phyloP scores from a whole-genome alignment of 352 stramenopile genomes.

The Peronospora belbahrii region DNA sequence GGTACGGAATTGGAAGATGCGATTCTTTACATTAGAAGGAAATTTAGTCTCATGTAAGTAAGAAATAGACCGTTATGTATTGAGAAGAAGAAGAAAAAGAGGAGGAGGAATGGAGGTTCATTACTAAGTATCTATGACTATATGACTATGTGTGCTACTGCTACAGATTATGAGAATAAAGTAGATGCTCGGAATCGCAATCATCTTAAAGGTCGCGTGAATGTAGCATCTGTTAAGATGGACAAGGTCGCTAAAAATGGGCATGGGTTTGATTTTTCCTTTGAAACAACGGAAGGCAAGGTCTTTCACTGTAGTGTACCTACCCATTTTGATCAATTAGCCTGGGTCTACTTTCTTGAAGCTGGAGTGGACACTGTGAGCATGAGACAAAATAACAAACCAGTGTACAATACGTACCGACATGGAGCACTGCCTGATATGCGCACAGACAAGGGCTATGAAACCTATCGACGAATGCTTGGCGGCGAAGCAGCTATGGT shows the following conservation, averaged over 20 bases:
- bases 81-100: background rate
- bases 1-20: slow-evolving; percentile 84
- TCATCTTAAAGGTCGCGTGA: slow-evolving; percentile 80
- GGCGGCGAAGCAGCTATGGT: slow-evolving; percentile 41
- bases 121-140: background rate
- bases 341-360: slow-evolving; percentile 84
- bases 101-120: background rate
- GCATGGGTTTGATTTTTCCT: slow-evolving; percentile 80
- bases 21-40: slow-evolving; percentile 83
- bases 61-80: background rate
- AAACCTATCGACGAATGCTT: slow-evolving; percentile 63
- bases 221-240: slow-evolving; percentile 64
- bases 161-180: slow-evolving; percentile 83
- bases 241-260: slow-evolving; percentile 74
- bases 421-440: slow-evolving; percentile 65
- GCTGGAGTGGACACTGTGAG: slow-evolving; percentile 69
- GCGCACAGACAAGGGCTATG: slow-evolving; percentile 70
- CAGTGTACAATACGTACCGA: slow-evolving; percentile 73
- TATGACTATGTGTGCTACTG: background rate
- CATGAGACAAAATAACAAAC: slow-evolving; percentile 81
- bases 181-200: slow-evolving; percentile 81
- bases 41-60: slow-evolving; percentile 76
- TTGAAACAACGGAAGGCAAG: slow-evolving; percentile 80
- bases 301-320: slow-evolving; percentile 75
- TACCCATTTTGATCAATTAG: slow-evolving; percentile 72